Evolutionary conservation across 2,329 filamentous ascomycete genomes (phyloP).

Genomic region (Fusarium haematococcum): DNA sequence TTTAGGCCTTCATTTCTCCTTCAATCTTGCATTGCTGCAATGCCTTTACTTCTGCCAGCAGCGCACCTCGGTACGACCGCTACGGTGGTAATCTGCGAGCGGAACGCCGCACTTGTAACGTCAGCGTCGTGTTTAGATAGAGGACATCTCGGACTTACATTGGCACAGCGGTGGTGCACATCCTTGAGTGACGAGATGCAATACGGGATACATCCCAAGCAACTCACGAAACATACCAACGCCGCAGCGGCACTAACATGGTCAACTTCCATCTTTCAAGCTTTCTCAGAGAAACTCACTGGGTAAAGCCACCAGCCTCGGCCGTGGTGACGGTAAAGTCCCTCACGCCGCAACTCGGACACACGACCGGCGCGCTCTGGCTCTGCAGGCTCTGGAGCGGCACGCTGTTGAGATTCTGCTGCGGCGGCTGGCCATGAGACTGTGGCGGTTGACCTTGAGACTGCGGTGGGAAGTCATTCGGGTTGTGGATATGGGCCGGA

Average conservation of each 20-base stretch:
- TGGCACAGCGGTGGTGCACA: conserved; percentile 37
- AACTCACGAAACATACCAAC: conserved; percentile 29
- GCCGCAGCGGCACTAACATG: conserved; percentile 32
- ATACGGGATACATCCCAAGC: conserved; percentile 40
- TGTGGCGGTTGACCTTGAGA: background rate
- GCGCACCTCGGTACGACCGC: conserved; percentile 35
- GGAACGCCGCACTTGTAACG: conserved; percentile 26
- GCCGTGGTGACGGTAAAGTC: conserved; percentile 17
- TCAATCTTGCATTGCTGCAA: background rate
- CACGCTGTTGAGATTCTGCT: conserved; percentile 7
- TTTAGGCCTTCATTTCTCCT: background rate
- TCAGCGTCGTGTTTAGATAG: background rate
- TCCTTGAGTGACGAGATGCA: conserved; percentile 33
- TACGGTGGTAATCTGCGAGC: conserved; percentile 38
- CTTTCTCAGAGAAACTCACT: conserved; percentile 24
- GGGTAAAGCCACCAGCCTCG: conserved; percentile 26
- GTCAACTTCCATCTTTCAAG: background rate
- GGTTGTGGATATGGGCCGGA: background rate
- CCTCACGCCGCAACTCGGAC: conserved; percentile 26
- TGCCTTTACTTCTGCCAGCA: conserved; percentile 11
- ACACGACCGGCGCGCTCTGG: conserved; percentile 30
- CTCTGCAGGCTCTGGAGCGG: conserved; percentile 30
- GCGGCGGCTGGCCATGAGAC: background rate
- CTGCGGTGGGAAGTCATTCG: background rate
- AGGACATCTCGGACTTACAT: conserved; percentile 15